Evolutionary conservation across 129 eudicot species (phyloP).

Genomic region (Artemisia annua): DNA sequence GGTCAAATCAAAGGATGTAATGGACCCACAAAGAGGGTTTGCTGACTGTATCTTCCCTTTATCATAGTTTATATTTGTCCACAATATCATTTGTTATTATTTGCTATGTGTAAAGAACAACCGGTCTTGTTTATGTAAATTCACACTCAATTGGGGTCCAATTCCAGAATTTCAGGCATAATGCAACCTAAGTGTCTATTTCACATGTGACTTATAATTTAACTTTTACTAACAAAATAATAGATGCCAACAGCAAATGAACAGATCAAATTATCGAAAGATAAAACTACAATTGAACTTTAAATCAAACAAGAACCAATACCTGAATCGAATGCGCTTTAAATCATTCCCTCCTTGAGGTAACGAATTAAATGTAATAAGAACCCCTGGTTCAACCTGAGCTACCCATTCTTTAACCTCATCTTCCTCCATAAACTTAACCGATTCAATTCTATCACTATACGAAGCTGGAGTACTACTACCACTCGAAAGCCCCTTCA

Average conservation of each 20-base stretch:
- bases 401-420: slow-evolving; percentile 94
- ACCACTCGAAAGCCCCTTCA: slow-evolving; percentile 84
- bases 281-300: slow-evolving; percentile 21
- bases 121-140: slow-evolving; percentile 30
- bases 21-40: slow-evolving; percentile 32
- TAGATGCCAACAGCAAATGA: slow-evolving; percentile 22
- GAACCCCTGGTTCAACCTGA: slow-evolving; percentile 92
- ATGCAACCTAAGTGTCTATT: slow-evolving; percentile 25
- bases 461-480: slow-evolving; percentile 77
- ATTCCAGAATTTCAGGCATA: slow-evolving; percentile 43
- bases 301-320: slow-evolving; percentile 17
- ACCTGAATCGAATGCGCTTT: slow-evolving; percentile 91
- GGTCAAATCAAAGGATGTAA: slow-evolving; percentile 19
- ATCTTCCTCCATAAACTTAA: slow-evolving; percentile 72
- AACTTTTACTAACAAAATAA: slow-evolving; percentile 26
- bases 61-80: slow-evolving; percentile 29
- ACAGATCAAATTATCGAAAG: slow-evolving; percentile 26
- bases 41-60: slow-evolving; percentile 30
- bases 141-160: slow-evolving; percentile 45
- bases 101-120: slow-evolving; percentile 28
- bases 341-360: slow-evolving; percentile 76
- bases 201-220: slow-evolving; percentile 42
- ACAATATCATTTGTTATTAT: slow-evolving; percentile 35
- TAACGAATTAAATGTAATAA: slow-evolving; percentile 78
- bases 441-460: slow-evolving; percentile 78